Percentiles rank a stretch among this genome's conserved stretches.
Conservation (phyloP, 495 filamentous ascomycete genomes). For the Talaromyces adpressus region DNA sequence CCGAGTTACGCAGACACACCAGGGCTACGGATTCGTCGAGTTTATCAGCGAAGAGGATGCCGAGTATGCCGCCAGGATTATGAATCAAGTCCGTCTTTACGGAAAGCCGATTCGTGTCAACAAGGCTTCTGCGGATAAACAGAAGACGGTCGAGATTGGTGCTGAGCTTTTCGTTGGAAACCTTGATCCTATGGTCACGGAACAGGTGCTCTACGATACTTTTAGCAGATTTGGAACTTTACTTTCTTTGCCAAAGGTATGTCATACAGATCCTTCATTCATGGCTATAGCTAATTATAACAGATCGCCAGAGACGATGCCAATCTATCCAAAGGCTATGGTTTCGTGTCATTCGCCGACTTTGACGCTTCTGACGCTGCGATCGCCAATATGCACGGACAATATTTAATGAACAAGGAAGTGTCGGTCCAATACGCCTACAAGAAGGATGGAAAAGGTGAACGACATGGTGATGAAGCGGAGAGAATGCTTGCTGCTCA, state of each 20-base stretch:
- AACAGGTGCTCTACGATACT: constrained; percentile 95
- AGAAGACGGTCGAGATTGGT: constrained; percentile 91
- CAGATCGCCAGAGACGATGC: constrained; percentile 86
- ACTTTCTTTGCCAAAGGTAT: constrained; percentile 71
- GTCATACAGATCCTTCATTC: not conserved
- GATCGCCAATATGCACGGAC: constrained; percentile 87
- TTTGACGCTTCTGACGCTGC: constrained; percentile 95
- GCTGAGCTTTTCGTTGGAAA: constrained; percentile 97
- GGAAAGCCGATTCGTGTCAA: constrained; percentile 96
- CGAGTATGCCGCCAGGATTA: constrained; percentile 92
- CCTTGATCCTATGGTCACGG: constrained; percentile 88
- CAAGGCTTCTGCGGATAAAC: constrained; percentile 93
- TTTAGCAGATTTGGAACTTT: constrained; percentile 91
- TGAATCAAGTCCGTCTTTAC: constrained; percentile 91
- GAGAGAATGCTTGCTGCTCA: constrained; percentile 89
- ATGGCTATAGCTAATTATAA: constrained; percentile 4
- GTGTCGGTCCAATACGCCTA: constrained; percentile 96
- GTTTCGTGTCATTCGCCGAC: constrained; percentile 88
- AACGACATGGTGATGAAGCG: constrained; percentile 90
- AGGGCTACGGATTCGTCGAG: constrained; percentile 98
- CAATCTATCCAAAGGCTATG: constrained; percentile 90
- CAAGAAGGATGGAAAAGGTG: constrained; percentile 98
- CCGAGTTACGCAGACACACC: constrained; percentile 90
- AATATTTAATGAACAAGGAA: constrained; percentile 95
- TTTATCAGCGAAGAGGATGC: constrained; percentile 95